Evolutionary conservation across 805 yeast genomes (phyloP).

Genomic region (Naumovozyma dairenensis): DNA sequence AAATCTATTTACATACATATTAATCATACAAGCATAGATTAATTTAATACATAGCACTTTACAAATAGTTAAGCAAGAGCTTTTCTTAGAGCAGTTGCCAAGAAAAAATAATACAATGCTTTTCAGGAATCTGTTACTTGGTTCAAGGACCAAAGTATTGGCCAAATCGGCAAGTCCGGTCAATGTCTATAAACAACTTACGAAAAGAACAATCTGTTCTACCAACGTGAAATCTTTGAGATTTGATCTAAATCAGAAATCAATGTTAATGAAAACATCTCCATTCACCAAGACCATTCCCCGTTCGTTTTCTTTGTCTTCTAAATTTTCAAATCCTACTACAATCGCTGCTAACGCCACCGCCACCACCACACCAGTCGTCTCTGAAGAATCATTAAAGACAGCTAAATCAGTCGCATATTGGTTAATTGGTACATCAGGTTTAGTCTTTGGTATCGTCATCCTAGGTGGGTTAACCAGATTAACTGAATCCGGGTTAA

Average conservation of each 20-base stretch:
- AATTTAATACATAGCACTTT: no score
- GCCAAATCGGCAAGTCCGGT: background rate
- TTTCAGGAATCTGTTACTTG: background rate
- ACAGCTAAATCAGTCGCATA: constrained; percentile 61
- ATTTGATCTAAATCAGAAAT: no score
- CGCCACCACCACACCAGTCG: no score
- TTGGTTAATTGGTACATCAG: constrained; percentile 82
- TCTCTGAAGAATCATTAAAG: constrained; percentile 19
- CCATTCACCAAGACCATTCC: no score
- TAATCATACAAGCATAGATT: no score
- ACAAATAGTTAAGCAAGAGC: no score
- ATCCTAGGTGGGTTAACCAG: constrained; percentile 95
- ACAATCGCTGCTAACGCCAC: background rate
- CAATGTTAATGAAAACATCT: no score
- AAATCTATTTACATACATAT: no score
- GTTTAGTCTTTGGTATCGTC: constrained; percentile 87
- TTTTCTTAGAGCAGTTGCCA: no score
- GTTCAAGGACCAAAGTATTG: background rate
- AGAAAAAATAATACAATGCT: no score
- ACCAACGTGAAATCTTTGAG: no score
- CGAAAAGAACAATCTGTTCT: background rate
- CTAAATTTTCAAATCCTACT: background rate
- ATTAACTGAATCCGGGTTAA: constrained; percentile 88
- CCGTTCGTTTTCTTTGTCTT: constrained; percentile 1
- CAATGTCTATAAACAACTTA: no score